Conservation (phyloP, 1,139 yeast species). For the Taphrina sp. region DNA sequence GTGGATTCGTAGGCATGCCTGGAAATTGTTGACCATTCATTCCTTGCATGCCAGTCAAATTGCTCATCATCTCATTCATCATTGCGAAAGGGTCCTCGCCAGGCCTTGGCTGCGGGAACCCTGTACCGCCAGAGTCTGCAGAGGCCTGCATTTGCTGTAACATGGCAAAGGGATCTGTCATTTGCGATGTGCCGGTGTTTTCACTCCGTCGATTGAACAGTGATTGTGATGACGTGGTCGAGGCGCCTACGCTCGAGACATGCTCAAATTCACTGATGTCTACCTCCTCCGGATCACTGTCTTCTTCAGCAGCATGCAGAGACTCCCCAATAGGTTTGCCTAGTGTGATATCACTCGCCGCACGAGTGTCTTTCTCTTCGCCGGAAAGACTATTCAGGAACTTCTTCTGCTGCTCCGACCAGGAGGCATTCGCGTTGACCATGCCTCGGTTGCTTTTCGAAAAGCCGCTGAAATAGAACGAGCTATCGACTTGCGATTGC, state of each 20-base stretch:
- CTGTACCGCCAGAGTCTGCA: conserved; percentile 10
- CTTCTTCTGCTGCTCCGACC: conserved; percentile 15
- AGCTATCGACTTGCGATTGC: too few species aligned
- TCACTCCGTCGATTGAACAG: too few species aligned
- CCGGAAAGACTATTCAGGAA: conserved; percentile 9
- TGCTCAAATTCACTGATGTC: conserved; percentile 9
- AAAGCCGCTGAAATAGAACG: too few species aligned
- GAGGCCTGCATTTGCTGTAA: conserved; percentile 21
- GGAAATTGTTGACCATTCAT: too few species aligned
- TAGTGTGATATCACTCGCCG: neutral
- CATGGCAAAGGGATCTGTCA: conserved; percentile 24
- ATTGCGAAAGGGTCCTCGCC: neutral
- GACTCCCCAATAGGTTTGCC: neutral
- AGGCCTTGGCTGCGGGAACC: neutral
- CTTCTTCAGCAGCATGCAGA: neutral
- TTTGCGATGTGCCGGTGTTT: too few species aligned
- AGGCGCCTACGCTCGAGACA: too few species aligned
- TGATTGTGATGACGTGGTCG: too few species aligned
- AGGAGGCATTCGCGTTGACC: conserved; percentile 1
- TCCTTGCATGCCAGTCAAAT: too few species aligned
- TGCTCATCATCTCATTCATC: conserved; percentile 6
- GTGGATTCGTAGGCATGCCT: too few species aligned
- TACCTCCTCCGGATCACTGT: conserved; percentile 14
- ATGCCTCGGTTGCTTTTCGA: neutral
- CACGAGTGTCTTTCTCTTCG: neutral